A percentile compares a stretch with the other conserved stretches of the same genome.
These are phyloP conservation scores for Catunica adiposa DNA, from an alignment of 2,329 filamentous ascomycete genomes.

Conservation along the genomic window DNA sequence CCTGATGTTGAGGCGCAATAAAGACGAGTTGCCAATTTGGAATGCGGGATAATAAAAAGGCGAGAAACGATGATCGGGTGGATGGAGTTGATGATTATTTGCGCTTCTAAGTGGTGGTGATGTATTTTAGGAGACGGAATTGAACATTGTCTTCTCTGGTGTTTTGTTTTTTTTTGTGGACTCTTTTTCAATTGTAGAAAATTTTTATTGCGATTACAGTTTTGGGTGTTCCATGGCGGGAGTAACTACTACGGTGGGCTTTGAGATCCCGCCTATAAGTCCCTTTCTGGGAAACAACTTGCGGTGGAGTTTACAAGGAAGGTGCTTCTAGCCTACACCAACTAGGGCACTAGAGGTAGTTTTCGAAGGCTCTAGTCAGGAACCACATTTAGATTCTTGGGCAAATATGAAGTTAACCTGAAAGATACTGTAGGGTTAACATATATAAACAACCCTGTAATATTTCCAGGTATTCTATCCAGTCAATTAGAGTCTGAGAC, in stretches of 20 bases:
- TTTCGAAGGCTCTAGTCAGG: background rate
- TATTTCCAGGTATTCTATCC: too few relatives aligned
- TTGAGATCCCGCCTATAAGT: background rate
- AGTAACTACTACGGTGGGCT: background rate
- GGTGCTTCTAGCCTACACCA: background rate
- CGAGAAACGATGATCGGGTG: too few relatives aligned
- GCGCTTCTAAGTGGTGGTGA: background rate
- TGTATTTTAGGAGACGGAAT: too few relatives aligned
- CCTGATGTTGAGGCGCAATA: too few relatives aligned
- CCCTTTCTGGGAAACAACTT: background rate
- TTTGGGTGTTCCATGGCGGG: background rate
- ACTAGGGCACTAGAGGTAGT: background rate
- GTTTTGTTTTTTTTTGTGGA: background rate
- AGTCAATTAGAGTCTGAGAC: too few relatives aligned
- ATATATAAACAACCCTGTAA: too few relatives aligned
- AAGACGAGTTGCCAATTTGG: too few relatives aligned
- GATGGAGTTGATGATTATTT: background rate
- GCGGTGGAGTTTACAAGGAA: background rate
- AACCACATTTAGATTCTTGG: background rate
- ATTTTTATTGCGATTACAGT: slow-evolving; percentile 1
- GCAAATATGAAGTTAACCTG: too few relatives aligned
- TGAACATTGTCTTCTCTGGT: too few relatives aligned
- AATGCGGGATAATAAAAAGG: too few relatives aligned
- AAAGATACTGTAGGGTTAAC: too few relatives aligned
- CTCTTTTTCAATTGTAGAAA: background rate